Evolutionary conservation across 2,329 filamentous ascomycete species (phyloP), one percentile per base, ranked within the genome.

Genomic region (Penicillium palitans): DNA sequence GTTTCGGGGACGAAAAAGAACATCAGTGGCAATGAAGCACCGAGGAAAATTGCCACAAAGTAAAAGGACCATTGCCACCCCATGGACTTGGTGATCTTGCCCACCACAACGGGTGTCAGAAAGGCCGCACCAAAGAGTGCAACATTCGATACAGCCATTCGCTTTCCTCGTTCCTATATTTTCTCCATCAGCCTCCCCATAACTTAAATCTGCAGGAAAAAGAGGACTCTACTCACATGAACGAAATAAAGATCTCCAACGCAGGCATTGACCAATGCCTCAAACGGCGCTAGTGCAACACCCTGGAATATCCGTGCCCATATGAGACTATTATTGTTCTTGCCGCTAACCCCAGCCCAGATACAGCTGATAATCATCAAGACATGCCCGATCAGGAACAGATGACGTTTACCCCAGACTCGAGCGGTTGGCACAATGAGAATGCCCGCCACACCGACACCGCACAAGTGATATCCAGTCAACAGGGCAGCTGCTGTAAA

Each of bases 211-310:
- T 31, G 17, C 10, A n/a, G 15, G 3, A 17, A 31, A 21, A 13
- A 27, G n/a, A 24, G 2, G 24, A 46, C 29, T 17, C 49, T 41
- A 74, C 84, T 75, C 74, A 90, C 86, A 77, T 93, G 93, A 27
- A 97, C 91, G 74, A 88, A 95, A 76, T 93, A 97, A 52, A 98
- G 73, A 73, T 98, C 93, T 41, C 92, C 93, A 7, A 97, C 90
- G 49, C 87, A 88, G 0, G 91, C 91, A 74, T 96, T 96, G 58
- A 97, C 88, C 25, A 97, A 79, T 1, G 90, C 90, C 76, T 98
- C 93, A 65, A 95, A 97, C 0, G 93, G 93, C 9, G 92, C 92
- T 19, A 92, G 82, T 0, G 89, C 92, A 44, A 97, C 83, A 21
- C 93, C 93, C 74, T 97, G 93, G 57, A 96, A 84, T 52, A 96